Conservation (phyloP, 495 filamentous ascomycete species). For the Annulohypoxylon maeteangense region DNA sequence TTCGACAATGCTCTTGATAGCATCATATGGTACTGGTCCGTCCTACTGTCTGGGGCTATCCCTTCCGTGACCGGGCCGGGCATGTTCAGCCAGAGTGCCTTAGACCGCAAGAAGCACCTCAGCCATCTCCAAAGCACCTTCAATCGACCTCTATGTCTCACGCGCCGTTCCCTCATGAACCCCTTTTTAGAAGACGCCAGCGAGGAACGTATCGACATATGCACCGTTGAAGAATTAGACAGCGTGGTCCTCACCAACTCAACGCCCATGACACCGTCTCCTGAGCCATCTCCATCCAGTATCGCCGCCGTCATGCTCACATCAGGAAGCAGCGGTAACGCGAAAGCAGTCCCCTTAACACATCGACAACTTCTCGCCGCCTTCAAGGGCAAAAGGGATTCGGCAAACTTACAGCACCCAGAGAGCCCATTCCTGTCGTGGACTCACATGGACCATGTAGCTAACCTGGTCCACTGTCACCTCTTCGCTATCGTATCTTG, state of each 20-base stretch:
- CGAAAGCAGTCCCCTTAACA: slow-evolving; percentile 65
- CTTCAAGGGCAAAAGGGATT: slow-evolving; percentile 54
- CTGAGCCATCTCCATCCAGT: slow-evolving; percentile 1
- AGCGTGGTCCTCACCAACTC: slow-evolving; percentile 8
- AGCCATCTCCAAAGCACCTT: slow-evolving; percentile 19
- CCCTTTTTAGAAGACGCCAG: slow-evolving; percentile 4
- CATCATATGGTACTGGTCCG: slow-evolving; percentile 60
- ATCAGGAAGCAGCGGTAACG: slow-evolving; percentile 65
- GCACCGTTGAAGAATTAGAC: slow-evolving; percentile 8
- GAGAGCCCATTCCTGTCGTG: slow-evolving; percentile 59
- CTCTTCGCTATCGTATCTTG: slow-evolving; percentile 58
- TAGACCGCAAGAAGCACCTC: slow-evolving; percentile 49
- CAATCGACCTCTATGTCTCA: slow-evolving; percentile 21
- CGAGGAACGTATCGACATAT: not conserved
- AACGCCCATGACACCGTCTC: slow-evolving; percentile 6
- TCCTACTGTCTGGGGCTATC: slow-evolving; percentile 51
- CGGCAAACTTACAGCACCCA: not conserved
- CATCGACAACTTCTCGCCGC: slow-evolving; percentile 57
- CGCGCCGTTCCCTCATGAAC: not conserved
- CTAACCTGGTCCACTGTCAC: slow-evolving; percentile 59
- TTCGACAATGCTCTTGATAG: slow-evolving; percentile 51
- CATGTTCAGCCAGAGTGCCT: slow-evolving; percentile 45
- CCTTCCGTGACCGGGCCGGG: slow-evolving; percentile 53
- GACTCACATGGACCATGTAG: slow-evolving; percentile 66
- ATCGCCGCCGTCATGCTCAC: slow-evolving; percentile 61